phyloP scores from a whole-genome alignment of 2,329 filamentous ascomycete species.

The Pseudogymnoascus pannorum region DNA sequence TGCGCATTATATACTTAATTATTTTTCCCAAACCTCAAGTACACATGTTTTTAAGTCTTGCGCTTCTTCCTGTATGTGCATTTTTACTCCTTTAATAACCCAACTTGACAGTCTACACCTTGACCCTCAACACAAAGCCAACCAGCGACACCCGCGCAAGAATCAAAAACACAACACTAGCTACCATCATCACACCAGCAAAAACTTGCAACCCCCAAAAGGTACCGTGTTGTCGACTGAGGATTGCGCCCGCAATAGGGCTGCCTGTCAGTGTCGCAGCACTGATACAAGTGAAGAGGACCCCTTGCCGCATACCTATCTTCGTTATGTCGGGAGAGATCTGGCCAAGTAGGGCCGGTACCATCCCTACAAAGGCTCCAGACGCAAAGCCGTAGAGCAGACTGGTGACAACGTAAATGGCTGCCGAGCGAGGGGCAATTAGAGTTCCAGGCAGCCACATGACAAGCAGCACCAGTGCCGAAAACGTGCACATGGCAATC shows the following conservation, averaged over 20 bases:
- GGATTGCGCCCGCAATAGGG: constrained; percentile 57
- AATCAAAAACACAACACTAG: constrained; percentile 8
- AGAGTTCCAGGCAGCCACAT: constrained; percentile 53
- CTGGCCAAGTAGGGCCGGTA: constrained; percentile 58
- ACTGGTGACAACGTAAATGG: constrained; percentile 48
- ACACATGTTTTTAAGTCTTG: background rate
- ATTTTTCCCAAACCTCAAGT: background rate
- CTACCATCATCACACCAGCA: constrained; percentile 38
- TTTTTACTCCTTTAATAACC: background rate
- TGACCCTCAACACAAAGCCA: background rate
- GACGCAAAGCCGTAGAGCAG: constrained; percentile 57
- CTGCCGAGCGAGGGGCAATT: constrained; percentile 32
- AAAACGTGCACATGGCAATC: constrained; percentile 11
- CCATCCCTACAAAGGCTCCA: constrained; percentile 35
- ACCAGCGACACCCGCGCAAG: background rate
- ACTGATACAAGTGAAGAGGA: constrained; percentile 53
- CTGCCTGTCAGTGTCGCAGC: constrained; percentile 57
- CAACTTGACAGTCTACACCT: background rate
- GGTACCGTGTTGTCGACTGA: constrained; percentile 39
- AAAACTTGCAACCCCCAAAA: constrained; percentile 54
- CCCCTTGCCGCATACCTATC: constrained; percentile 59
- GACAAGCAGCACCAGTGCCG: constrained; percentile 42
- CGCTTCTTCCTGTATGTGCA: background rate
- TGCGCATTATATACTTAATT: background rate
- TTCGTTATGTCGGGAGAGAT: constrained; percentile 55